Conservation (phyloP, 495 filamentous ascomycete genomes). For the Halenospora varia region DNA sequence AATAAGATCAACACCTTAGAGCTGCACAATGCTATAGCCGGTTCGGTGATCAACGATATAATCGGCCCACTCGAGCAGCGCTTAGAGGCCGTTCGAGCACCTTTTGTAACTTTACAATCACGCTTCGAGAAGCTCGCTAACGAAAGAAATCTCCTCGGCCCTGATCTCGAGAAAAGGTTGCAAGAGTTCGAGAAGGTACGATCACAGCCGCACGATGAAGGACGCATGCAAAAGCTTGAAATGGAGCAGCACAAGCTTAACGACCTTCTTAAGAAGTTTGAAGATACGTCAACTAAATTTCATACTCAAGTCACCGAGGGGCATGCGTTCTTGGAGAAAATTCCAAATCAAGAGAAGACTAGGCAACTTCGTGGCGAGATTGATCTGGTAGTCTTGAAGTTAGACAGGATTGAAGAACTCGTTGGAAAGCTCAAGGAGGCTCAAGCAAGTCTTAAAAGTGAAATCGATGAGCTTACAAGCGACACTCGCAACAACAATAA, state of each 20-base stretch:
- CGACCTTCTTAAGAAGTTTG: neutral
- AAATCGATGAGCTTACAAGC: too few species aligned
- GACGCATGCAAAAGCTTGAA: neutral
- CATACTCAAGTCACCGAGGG: neutral
- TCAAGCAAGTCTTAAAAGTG: too few species aligned
- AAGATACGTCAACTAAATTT: neutral
- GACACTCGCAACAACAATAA: too few species aligned
- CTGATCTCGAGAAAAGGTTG: neutral
- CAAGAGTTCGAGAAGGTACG: neutral
- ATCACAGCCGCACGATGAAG: neutral
- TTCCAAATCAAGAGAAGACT: neutral
- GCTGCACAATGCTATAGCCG: neutral
- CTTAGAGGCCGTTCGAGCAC: neutral
- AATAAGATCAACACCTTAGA: neutral
- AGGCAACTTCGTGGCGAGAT: neutral
- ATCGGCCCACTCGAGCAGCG: neutral
- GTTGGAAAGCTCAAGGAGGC: too few species aligned
- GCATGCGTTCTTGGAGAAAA: neutral
- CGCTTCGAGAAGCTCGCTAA: neutral
- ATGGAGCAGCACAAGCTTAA: neutral
- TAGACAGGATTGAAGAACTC: too few species aligned
- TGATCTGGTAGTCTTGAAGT: neutral
- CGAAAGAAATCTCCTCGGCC: neutral
- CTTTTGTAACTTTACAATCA: too few species aligned
- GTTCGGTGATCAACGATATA: neutral